Conservation (phyloP, 176 grass and related monocot genomes). For the Poa pratensis region DNA sequence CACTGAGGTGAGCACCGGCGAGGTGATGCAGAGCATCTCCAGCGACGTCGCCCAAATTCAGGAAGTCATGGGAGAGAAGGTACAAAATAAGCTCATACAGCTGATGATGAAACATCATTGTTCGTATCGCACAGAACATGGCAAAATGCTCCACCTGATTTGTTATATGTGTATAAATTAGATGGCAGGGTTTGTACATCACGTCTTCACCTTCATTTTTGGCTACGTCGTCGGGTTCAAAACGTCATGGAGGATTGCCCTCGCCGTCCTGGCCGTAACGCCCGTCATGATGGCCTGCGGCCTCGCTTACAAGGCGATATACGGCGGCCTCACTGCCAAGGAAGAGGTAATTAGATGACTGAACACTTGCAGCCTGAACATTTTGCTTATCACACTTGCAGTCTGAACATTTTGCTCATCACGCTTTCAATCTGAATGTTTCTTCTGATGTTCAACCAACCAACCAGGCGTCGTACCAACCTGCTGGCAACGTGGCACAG, state of each 20-base stretch:
- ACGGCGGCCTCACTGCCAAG: slow-evolving; percentile 66
- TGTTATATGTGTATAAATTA: neutral
- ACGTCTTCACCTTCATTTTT: slow-evolving; percentile 75
- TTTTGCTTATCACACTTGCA: neutral
- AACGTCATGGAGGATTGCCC: slow-evolving; percentile 62
- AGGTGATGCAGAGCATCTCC: slow-evolving; percentile 79
- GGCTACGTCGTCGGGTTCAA: slow-evolving; percentile 66
- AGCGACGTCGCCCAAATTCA: slow-evolving; percentile 71
- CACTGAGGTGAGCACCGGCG: slow-evolving; percentile 66
- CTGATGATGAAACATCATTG: neutral
- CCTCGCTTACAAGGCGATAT: slow-evolving; percentile 65
- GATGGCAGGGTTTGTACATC: slow-evolving; percentile 68
- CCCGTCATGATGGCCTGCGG: slow-evolving; percentile 66
- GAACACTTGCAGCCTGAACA: neutral
- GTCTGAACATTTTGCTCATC: neutral
- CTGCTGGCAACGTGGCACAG: slow-evolving; percentile 62
- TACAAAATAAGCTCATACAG: too few relatives aligned
- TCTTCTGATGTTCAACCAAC: neutral
- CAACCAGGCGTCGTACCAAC: slow-evolving; percentile 58
- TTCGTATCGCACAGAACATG: neutral
- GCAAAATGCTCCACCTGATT: neutral
- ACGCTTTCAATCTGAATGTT: neutral
- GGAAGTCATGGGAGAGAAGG: slow-evolving; percentile 76
- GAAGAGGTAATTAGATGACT: slow-evolving; percentile 44
- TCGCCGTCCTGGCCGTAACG: slow-evolving; percentile 62